Percentiles rank a stretch among this genome's conserved stretches.
Evolutionary conservation across 2,329 filamentous ascomycete species (phyloP).

Genomic region (Nemania diffusa): DNA sequence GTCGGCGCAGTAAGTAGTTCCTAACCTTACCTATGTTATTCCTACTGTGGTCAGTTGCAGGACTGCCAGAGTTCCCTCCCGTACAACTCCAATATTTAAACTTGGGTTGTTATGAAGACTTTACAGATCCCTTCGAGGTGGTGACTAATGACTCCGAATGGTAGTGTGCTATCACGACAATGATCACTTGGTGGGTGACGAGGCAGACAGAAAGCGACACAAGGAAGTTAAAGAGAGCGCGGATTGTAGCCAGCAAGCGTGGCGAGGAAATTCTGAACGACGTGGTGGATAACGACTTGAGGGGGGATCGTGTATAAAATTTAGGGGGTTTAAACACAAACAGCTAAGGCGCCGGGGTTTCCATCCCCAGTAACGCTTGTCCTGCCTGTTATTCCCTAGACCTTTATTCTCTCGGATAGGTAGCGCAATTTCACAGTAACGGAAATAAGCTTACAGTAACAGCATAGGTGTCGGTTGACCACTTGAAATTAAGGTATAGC

Average conservation of each 20-base stretch:
- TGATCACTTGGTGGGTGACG: conserved; percentile 58
- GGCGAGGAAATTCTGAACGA: conserved; percentile 57
- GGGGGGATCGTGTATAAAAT: conserved; percentile 13
- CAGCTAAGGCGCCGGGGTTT: too few relatives aligned
- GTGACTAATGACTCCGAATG: conserved; percentile 1
- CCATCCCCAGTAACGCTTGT: too few relatives aligned
- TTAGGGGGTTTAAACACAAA: neutral
- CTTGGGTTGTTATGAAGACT: neutral
- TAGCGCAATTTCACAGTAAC: too few relatives aligned
- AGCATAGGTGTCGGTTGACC: too few relatives aligned
- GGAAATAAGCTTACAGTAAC: too few relatives aligned
- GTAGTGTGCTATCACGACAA: conserved; percentile 53
- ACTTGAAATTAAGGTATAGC: too few relatives aligned
- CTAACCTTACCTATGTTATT: neutral
- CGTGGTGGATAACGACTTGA: conserved; percentile 53
- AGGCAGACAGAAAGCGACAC: conserved; percentile 57
- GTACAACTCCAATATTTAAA: neutral
- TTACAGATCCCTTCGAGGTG: neutral
- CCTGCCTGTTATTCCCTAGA: too few relatives aligned
- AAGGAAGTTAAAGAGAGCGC: conserved; percentile 55
- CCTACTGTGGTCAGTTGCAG: neutral
- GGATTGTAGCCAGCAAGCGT: conserved; percentile 54
- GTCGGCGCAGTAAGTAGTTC: conserved; percentile 49
- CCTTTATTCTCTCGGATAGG: too few relatives aligned
- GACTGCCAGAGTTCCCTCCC: too few relatives aligned